Evolutionary conservation across 2,329 filamentous ascomycete species (phyloP).

Genomic region (Pseudogymnoascus sp.): DNA sequence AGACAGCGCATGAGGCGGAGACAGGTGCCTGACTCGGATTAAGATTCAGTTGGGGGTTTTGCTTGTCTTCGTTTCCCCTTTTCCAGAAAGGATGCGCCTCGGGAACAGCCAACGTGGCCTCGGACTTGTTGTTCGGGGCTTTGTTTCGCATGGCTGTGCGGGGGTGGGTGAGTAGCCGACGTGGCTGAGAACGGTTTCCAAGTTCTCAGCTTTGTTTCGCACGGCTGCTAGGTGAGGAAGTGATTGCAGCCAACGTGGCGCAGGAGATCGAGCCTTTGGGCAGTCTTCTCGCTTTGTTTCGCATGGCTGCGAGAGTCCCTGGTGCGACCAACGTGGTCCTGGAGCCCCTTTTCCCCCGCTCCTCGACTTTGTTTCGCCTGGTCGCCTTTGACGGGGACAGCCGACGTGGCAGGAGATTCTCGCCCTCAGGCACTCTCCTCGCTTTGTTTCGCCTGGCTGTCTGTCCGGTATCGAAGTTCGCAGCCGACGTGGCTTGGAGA

Average conservation of each 20-base stretch:
- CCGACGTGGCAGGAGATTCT: not conserved
- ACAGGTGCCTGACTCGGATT: not conserved
- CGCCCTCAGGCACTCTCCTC: not conserved
- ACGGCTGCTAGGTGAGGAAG: not conserved
- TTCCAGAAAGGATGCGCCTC: not conserved
- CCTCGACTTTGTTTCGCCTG: not conserved
- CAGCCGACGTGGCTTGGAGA: not conserved
- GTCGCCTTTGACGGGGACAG: not conserved
- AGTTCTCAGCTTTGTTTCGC: not conserved
- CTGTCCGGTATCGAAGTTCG: not conserved
- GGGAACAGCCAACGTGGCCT: not conserved
- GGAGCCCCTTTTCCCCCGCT: not conserved
- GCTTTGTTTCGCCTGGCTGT: not conserved
- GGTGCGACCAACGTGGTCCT: not conserved
- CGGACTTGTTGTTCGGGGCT: not conserved
- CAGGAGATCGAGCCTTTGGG: not conserved
- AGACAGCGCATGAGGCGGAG: not conserved
- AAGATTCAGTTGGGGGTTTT: not conserved
- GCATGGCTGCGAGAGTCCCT: not conserved
- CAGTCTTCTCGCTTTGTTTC: not conserved
- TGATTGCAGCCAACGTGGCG: not conserved
- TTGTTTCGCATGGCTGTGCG: not conserved
- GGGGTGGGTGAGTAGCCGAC: not conserved
- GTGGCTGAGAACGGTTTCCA: not conserved
- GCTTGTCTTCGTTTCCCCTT: not conserved